phyloP scores from a whole-genome alignment of 2,329 filamentous ascomycete genomes.

The Teratosphaeria zuluensis region DNA sequence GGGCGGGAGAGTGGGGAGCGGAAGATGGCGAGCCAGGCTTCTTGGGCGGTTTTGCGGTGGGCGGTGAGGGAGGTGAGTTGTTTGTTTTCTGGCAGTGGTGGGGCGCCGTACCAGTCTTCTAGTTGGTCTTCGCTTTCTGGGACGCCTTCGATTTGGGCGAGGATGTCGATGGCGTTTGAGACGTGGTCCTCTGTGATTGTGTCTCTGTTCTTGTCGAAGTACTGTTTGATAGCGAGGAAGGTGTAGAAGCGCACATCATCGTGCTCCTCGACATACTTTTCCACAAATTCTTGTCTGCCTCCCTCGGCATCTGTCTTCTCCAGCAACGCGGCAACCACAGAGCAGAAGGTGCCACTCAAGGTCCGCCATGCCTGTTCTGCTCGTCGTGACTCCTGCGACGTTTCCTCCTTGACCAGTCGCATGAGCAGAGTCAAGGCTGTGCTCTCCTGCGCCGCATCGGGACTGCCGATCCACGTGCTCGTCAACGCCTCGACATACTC shows the following conservation, averaged over 20 bases:
- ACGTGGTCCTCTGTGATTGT: constrained; percentile 23
- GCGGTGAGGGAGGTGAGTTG: constrained; percentile 54
- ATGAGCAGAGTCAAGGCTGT: constrained; percentile 71
- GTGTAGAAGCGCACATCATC: constrained; percentile 81
- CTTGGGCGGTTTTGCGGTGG: constrained; percentile 72
- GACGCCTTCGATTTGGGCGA: constrained; percentile 59
- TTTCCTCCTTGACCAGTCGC: constrained; percentile 73
- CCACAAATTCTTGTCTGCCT: constrained; percentile 61
- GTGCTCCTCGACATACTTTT: constrained; percentile 68
- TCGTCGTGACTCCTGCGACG: constrained; percentile 40
- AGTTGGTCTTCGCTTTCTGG: constrained; percentile 59
- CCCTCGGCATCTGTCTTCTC: constrained; percentile 46
- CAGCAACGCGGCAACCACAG: constrained; percentile 55
- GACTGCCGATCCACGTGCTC: constrained; percentile 44
- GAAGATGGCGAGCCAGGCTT: constrained; percentile 76
- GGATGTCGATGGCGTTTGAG: constrained; percentile 52
- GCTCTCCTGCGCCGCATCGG: constrained; percentile 49
- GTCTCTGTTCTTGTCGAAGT: constrained; percentile 13
- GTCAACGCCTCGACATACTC: constrained; percentile 53
- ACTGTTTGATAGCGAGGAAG: constrained; percentile 61
- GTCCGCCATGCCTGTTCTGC: constrained; percentile 60
- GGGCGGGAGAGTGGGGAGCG: constrained; percentile 55
- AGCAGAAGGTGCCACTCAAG: constrained; percentile 46
- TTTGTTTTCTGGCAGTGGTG: constrained; percentile 40
- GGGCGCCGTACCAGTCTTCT: constrained; percentile 56